Base-by-base conservation (phyloP, 192 early-diverging fungal species). In the Mortierella hygrophila region DNA sequence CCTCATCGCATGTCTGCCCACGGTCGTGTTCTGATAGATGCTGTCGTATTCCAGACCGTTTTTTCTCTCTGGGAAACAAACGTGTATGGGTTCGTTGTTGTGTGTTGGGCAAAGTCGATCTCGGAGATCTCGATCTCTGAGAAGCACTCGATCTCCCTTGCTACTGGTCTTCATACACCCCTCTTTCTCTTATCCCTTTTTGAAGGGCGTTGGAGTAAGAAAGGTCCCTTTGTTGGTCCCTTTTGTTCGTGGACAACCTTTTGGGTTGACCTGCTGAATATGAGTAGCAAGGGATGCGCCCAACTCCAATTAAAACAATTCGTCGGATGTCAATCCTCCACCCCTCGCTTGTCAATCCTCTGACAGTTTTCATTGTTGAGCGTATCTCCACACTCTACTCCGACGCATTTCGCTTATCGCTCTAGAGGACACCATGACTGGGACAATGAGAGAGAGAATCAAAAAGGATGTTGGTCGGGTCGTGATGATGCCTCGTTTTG, bases 251-350 rank as follows among this genome's bases (percentile, higher is more conserved):
- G 54, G 29, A 41, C 40, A 69, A 8, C 70, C 41, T 20, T 23
- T 26, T 75, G 42, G n/a, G 20, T 42, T 37, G 6, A 32, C 37
- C 38, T 32, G 42, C 37, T 40, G 54, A 80, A 80, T 47, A 32
- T 54, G 44, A 81, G 40, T 63, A 72, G 76, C 71, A 54, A 55
- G 49, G 35, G 65, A 75, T 70, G 60, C n/a, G 80, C 73, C 76
- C 74, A 86, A 75, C 76, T 92, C 77, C 81, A 88, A 88, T 83
- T 70, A 89, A 90, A 90, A 87, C 71, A 72, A 89, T 90, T 90
- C 88, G 83, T 90, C 85, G 88, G 88, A 88, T 88, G 85, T 87
- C 87, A 83, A 80, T 72, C 47, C 75, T 72, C 55, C 47, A 37
- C 11, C 29, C 15, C 60, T 65, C 29, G 18, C 70, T 72, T 72